Evolutionary conservation across 768 basidiomycete species (phyloP).

Genomic region (Suillus sp.): DNA sequence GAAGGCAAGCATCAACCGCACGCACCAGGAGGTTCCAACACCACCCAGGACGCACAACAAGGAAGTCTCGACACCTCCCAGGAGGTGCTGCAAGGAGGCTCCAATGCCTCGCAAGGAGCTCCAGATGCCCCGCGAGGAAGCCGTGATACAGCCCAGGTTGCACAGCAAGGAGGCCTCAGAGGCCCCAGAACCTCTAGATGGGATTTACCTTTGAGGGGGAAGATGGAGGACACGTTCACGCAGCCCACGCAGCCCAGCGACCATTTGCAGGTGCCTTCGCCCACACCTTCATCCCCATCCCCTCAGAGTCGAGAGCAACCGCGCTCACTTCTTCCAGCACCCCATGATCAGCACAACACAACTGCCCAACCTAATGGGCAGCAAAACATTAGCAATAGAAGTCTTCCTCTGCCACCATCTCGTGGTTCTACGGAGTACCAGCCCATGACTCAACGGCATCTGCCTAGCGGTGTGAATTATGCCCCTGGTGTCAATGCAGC

Average conservation of each 20-base stretch:
- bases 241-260: not conserved
- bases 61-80: not conserved
- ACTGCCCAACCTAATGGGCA: slow-evolving; percentile 1
- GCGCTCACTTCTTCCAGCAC: not conserved
- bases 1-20: not conserved
- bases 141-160: not conserved
- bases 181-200: not conserved
- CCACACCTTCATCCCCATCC: not conserved
- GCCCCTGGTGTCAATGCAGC: not conserved
- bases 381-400: not conserved
- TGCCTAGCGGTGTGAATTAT: not conserved
- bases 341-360: not conserved
- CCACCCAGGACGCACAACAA: not conserved
- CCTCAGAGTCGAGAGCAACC: not conserved
- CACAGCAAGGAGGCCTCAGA: not conserved
- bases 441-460: not conserved
- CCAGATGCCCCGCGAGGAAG: no score
- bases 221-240: not conserved
- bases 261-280: not conserved
- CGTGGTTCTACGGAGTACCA: not conserved
- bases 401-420: not conserved
- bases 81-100: not conserved
- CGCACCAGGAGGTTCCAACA: not conserved
- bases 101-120: no score
- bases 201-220: not conserved